Evolutionary conservation across 2,329 filamentous ascomycete species (phyloP).

Genomic region (Tothia fuscella): DNA sequence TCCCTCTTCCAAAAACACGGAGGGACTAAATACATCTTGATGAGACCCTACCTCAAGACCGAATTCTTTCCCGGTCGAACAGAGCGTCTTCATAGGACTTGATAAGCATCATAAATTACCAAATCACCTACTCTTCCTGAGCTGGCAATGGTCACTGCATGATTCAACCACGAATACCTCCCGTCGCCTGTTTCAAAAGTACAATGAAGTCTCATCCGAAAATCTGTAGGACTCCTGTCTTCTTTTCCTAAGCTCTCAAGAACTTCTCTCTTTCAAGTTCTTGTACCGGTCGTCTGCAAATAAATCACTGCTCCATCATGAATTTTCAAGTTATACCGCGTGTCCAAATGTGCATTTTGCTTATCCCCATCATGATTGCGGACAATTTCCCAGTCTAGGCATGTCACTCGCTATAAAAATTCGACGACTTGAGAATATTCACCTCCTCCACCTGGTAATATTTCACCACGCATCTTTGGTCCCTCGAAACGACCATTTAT

Average conservation of each 20-base stretch:
- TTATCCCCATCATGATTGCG: slow-evolving; percentile 15
- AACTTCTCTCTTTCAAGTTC: slow-evolving; percentile 16
- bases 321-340: slow-evolving; percentile 18
- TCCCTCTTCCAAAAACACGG: too few species aligned
- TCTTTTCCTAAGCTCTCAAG: slow-evolving; percentile 17
- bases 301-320: slow-evolving; percentile 19
- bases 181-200: slow-evolving; percentile 19
- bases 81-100: slow-evolving; percentile 15
- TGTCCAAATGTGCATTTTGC: slow-evolving; percentile 20
- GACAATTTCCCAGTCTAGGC: slow-evolving; percentile 16
- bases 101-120: slow-evolving; percentile 18
- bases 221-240: slow-evolving; percentile 17
- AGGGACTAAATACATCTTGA: too few species aligned
- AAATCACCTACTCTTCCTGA: slow-evolving; percentile 15
- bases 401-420: too few species aligned
- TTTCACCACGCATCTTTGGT: slow-evolving; percentile 14
- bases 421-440: too few species aligned
- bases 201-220: slow-evolving; percentile 19
- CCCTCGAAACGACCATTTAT: slow-evolving; percentile 17
- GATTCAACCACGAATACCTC: slow-evolving; percentile 20
- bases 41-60: too few species aligned
- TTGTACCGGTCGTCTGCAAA: slow-evolving; percentile 19
- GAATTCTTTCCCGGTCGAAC: too few species aligned
- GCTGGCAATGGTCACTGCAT: slow-evolving; percentile 15
- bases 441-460: slow-evolving; percentile 17